These are phyloP conservation scores for Acer negundo DNA, from an alignment of 345 rosid genomes.

Conservation along the genomic window DNA sequence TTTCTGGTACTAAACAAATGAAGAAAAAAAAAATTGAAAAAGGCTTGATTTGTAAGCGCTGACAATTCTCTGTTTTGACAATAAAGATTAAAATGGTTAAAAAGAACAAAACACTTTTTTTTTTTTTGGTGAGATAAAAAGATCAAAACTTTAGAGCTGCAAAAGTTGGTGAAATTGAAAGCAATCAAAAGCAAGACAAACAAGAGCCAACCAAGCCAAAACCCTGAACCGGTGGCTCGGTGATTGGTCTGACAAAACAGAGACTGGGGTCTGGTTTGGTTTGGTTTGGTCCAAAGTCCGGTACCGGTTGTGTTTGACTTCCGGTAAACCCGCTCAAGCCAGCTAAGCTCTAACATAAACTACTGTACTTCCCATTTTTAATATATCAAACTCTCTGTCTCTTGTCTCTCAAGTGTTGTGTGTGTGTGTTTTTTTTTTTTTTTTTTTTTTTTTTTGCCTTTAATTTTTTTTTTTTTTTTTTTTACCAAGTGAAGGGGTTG, in stretches of 20 bases:
- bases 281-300: slow-evolving; percentile 20
- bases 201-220: not conserved
- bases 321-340: slow-evolving; percentile 39
- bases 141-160: not conserved
- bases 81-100: not conserved
- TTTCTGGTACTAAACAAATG: not conserved
- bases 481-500: not conserved
- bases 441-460: not conserved
- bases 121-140: not conserved
- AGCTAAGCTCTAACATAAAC: slow-evolving; percentile 24
- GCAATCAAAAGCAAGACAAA: not conserved
- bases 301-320: slow-evolving; percentile 35
- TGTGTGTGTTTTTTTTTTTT: not conserved
- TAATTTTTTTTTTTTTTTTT: not conserved
- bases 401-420: not conserved
- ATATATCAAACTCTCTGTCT: slow-evolving; percentile 10
- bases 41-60: slow-evolving; percentile 10
- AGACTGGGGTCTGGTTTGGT: slow-evolving; percentile 7
- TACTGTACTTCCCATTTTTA: not conserved
- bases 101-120: not conserved
- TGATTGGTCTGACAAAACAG: not conserved
- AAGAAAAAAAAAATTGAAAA: not conserved
- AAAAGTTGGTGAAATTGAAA: not conserved
- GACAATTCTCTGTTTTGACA: slow-evolving; percentile 6
- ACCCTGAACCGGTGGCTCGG: slow-evolving; percentile 2